Base-by-base conservation (phyloP, 495 filamentous ascomycete species). In the Baudoinia panamericana region DNA sequence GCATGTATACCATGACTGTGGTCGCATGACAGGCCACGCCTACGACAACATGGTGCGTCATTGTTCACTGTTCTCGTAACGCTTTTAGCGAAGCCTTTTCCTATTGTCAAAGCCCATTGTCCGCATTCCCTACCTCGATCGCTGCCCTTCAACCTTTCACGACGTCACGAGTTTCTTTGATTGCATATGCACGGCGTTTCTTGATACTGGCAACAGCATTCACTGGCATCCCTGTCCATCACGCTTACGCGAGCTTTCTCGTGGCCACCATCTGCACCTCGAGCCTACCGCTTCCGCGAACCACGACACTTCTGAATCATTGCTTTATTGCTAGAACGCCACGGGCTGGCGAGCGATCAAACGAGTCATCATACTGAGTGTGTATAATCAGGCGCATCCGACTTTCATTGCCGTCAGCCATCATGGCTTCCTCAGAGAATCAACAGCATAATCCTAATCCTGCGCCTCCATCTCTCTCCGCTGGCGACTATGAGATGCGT, bases 401-500 rank as follows among this genome's bases (percentile, higher is more conserved):
- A 51, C 48, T 50, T 53, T 57, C 45, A 27, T 30, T 41, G 25
- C 45, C 33, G 29, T 30, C 48, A 32, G 35, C 44, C 51, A 39
- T 40, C 48, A 63, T 63, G 59, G 54, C 58, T 50, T 60, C 56
- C 56, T 47, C 58, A 52, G 56, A 50, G 53, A 61, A 61, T 56
- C 61, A 60, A 63, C 61, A 64, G 59, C 61, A 64, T 43, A 46
- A 50, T 56, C 56, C 60, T 52, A 56, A 57, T 51, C 58, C 59
- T 50, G 55, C 55, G 42, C 66, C 66, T 62, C 61, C 67, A 56
- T 65, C 66, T 63, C 56, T 63, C 49, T 68, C 63, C 59, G 63
- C 67, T 64, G 68, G 63, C 62, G 64, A 64, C 56, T 59, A 70
- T 65, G 67, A 68, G 58, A 65, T 67, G 63, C 65, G 61, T 59